Evolutionary conservation across 371 early-diverging fungal genomes (phyloP), one percentile per base, ranked within the genome.

Genomic region (Mortierella sp.): DNA sequence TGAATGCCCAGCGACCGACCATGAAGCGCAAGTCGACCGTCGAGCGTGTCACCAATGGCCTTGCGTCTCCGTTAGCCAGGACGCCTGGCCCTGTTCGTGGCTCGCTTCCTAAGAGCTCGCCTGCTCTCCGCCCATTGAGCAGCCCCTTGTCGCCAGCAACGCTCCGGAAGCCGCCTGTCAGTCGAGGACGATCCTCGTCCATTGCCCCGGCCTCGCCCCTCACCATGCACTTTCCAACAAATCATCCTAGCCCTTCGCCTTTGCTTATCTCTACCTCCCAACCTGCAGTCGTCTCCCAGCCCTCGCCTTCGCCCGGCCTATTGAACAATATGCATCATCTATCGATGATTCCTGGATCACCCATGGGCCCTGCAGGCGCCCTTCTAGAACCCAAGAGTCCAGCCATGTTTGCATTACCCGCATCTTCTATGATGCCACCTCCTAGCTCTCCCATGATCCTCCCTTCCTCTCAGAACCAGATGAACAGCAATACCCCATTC

Each of bases 341-440:
- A 2, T 79, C 80, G 1, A 79, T 73, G 80, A 57, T 79, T 48
- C 80, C 80, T 3, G 37, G 62, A 11, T 79, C 80, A 15, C 80
- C 80, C 5, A 61, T 79, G 57, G 69, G 68, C 2, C 11, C 58
- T 23, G 46, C 66, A 28, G 56, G 46, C 23, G 19, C 19, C n/a
- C 23, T 59, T 21, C 62, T 43, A n/a, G 80, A 70, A 15, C 56
- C 70, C 6, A 53, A 70, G 60, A 79, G 80, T 18, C 80, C 80
- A 2, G 80, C 80, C 5, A 45, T 73, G 15, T 79, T 79, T 61
- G 66, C 73, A 11, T 67, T 79, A 7, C 80, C 80, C 16, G 80
- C 80, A 14, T 79, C 80, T 2, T 67, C 66, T 7, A 79, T 79
- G 80, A 79, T 79, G 80, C 80, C 80, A 16, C 80, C 80, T 25